Evolutionary conservation across 208 protist species (phyloP), one percentile per base, ranked within the genome.

Genomic region (Vickermania spadyakhi): DNA sequence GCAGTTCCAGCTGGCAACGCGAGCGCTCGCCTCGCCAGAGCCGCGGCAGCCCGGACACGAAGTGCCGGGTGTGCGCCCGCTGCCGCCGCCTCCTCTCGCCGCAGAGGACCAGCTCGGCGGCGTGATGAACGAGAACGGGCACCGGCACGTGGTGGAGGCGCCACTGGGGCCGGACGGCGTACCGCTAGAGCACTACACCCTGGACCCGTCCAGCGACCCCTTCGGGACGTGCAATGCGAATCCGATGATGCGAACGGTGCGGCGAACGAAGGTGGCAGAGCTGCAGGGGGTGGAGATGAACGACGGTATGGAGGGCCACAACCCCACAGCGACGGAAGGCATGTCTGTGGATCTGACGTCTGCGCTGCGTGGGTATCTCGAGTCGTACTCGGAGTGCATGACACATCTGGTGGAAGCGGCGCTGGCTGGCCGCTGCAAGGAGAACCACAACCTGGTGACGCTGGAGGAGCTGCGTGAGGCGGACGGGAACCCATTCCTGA

Each of bases 381-480:
- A 63, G n/a, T 82, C 66, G 60, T 82, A 79, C 5, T 86, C 75
- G 23, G 86, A 90, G 58, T 78, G 71, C 25, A 86, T 83, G 52
- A 77, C 72, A 31, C 81, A 93, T 41, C 73, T 93, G 28, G 86
- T 93, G 18, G 76, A 74, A n/a, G 86, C 86, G 18, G 79, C 82
- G 11, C 70, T 93, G n/a, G 72, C 71, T 49, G 68, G 73, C 29
- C 76, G 82, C 22, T 84, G 76, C 41, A 25, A 26, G 27, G 68
- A 81, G 54, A 41, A 36, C 5, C 13, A 27, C 13, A 64, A 69
- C 23, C 86, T 72, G 0, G 86, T 93, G n/a, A 82, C 69, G 0
- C 79, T 68, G 1, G 77, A 64, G 11, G 86, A 93, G 66, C 26
- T 93, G 0, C 64, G 58, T 7, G 79, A 79, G 31, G 82, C 86